phyloP scores from a whole-genome alignment of 257 asterid genomes.

The Gentiana straminea region DNA sequence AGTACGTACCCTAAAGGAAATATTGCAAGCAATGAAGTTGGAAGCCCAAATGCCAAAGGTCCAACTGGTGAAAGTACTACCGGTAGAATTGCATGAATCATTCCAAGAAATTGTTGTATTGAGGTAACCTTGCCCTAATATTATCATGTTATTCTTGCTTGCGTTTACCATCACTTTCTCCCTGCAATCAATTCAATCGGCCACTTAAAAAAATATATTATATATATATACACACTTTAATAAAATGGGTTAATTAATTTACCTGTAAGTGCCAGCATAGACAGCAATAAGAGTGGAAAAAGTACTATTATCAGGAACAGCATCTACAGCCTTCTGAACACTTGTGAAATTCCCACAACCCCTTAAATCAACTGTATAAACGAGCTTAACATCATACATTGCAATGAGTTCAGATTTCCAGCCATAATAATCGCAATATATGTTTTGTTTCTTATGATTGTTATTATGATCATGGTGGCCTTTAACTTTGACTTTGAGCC shows the following conservation, averaged over 20 bases:
- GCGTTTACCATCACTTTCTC: slow-evolving; percentile 52
- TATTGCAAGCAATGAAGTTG: slow-evolving; percentile 61
- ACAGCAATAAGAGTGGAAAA: slow-evolving; percentile 44
- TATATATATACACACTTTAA: not conserved
- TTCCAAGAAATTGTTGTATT: slow-evolving; percentile 67
- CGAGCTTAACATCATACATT: slow-evolving; percentile 28
- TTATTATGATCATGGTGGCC: slow-evolving; percentile 19
- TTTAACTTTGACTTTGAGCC: not conserved
- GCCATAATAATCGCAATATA: slow-evolving; percentile 20
- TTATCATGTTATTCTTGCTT: slow-evolving; percentile 55
- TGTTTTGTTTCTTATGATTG: slow-evolving; percentile 13
- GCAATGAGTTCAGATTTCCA: slow-evolving; percentile 46
- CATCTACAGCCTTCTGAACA: slow-evolving; percentile 66
- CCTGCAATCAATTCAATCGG: slow-evolving; percentile 18
- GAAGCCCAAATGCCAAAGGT: slow-evolving; percentile 43
- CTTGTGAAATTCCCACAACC: slow-evolving; percentile 75
- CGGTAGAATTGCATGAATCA: slow-evolving; percentile 75
- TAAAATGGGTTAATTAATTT: not conserved
- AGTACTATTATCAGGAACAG: slow-evolving; percentile 40
- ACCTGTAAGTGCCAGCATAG: slow-evolving; percentile 70
- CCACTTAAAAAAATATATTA: not conserved
- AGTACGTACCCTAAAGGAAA: slow-evolving; percentile 57
- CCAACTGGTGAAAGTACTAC: slow-evolving; percentile 50
- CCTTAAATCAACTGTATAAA: slow-evolving; percentile 46
- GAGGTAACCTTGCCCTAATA: slow-evolving; percentile 65